Conservation (phyloP, 2,329 filamentous ascomycete genomes). For the Calonectria leucothoes region DNA sequence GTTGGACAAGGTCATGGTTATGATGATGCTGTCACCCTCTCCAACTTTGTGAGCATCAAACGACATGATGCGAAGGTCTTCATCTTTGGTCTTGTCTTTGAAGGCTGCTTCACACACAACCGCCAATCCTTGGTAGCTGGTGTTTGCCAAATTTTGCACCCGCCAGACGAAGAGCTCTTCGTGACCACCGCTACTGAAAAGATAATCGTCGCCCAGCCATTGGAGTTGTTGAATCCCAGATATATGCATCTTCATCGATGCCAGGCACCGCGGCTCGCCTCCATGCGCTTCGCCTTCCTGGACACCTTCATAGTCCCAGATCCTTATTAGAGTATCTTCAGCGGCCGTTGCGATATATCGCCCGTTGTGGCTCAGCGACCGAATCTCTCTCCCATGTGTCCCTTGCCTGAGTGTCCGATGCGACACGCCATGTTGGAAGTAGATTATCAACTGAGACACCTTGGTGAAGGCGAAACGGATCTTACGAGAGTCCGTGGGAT, state of each 20-base stretch:
- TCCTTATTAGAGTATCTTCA: conserved; percentile 80
- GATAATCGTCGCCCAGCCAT: conserved; percentile 77
- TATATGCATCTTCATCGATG: conserved; percentile 80
- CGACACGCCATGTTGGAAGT: conserved; percentile 52
- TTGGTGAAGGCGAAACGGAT: conserved; percentile 80
- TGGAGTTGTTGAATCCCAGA: conserved; percentile 85
- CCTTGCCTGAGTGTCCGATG: conserved; percentile 72
- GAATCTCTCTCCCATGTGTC: conserved; percentile 87
- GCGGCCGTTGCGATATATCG: conserved; percentile 71
- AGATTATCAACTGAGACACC: conserved; percentile 65
- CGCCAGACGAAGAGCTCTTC: conserved; percentile 94
- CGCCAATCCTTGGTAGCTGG: conserved; percentile 61
- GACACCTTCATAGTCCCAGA: conserved; percentile 66
- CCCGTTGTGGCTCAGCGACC: conserved; percentile 58
- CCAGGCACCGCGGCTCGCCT: conserved; percentile 60
- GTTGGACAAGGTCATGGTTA: conserved; percentile 86
- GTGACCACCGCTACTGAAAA: conserved; percentile 88
- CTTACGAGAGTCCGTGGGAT: conserved; percentile 44
- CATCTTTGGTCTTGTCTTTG: conserved; percentile 60
- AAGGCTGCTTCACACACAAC: conserved; percentile 68
- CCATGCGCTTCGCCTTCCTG: conserved; percentile 8
- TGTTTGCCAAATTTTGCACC: conserved; percentile 62
- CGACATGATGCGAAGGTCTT: conserved; percentile 83
- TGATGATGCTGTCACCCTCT: conserved; percentile 56
- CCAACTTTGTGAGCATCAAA: conserved; percentile 69